Conservation (phyloP, 108 stramenopile genomes). For the Skeletonema tropicum region DNA sequence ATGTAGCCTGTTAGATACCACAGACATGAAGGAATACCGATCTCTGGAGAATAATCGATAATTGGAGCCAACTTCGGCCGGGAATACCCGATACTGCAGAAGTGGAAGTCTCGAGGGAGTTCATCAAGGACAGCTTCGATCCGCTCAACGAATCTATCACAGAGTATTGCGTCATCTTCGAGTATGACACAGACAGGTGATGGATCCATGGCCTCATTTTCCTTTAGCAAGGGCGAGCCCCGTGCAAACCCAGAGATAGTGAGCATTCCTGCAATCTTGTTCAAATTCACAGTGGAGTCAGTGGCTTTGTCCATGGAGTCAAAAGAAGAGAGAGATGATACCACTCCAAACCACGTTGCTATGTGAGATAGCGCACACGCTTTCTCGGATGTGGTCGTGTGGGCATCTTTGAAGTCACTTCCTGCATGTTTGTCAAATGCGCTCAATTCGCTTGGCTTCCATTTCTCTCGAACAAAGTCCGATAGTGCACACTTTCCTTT, state of each 20-base stretch:
- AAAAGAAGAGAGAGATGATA: conserved; percentile 14
- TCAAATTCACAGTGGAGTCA: not conserved
- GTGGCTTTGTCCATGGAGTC: not conserved
- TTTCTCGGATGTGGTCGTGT: conserved; percentile 58
- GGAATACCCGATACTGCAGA: conserved; percentile 84
- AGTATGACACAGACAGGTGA: conserved; percentile 76
- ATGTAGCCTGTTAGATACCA: conserved; percentile 89
- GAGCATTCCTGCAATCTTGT: conserved; percentile 38
- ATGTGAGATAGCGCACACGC: conserved; percentile 82
- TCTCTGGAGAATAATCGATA: conserved; percentile 61
- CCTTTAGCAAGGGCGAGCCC: conserved; percentile 51
- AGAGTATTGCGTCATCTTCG: conserved; percentile 84
- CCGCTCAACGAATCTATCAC: conserved; percentile 81
- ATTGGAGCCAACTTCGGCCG: conserved; percentile 83
- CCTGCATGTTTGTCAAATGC: conserved; percentile 76
- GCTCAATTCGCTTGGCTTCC: conserved; percentile 77
- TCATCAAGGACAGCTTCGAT: conserved; percentile 64
- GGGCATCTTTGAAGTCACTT: conserved; percentile 51
- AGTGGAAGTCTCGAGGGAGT: conserved; percentile 87
- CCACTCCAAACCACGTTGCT: conserved; percentile 68
- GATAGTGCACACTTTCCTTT: conserved; percentile 45
- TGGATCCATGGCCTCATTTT: conserved; percentile 64
- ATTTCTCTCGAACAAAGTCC: conserved; percentile 57
- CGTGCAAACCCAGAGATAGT: conserved; percentile 73
- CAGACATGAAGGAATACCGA: conserved; percentile 77